Evolutionary conservation across 108 stramenopile genomes (phyloP), one percentile per base, ranked within the genome.

Genomic region (Cyclotella kingstonii): DNA sequence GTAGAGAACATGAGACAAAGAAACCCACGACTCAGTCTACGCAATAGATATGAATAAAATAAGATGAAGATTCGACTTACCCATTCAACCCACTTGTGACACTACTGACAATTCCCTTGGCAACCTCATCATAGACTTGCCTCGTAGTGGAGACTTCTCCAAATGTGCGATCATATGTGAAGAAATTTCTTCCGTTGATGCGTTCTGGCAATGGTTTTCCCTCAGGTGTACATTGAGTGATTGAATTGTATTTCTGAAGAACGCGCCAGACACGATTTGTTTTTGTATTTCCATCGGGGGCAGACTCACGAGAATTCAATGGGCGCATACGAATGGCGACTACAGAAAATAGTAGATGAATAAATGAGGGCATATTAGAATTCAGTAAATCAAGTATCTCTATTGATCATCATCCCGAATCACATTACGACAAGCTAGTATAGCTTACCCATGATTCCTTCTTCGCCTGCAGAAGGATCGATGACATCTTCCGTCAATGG

Each of bases 311-410:
- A 27, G 68, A 75, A 60, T 90, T 93, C 29, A 97, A 75, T 11
- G 96, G 96, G 26, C 95, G 84, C 83, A 97, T 95, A 41, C 96
- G 85, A 54, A 97, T 94, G 50, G 96, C 94, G 34, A 97, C 95
- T 88, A 63, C 2, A 28, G 18, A 18, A 26, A 41, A 25, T 26
- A 41, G 34, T 7, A 21, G 0, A 38, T 1, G 21, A 8, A 21
- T n/a, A n/a, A n/a, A n/a, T n/a, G n/a, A n/a, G n/a, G n/a, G n/a
- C n/a, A n/a, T n/a, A n/a, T n/a, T n/a, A n/a, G n/a, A n/a, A n/a
- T n/a, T n/a, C n/a, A n/a, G n/a, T n/a, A n/a, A n/a, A n/a, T n/a
- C n/a, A n/a, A n/a, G n/a, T n/a, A n/a, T n/a, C n/a, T n/a, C n/a
- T n/a, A n/a, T n/a, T n/a, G n/a, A n/a, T n/a, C n/a, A n/a, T n/a